phyloP scores from a whole-genome alignment of 2,329 filamentous ascomycete species.

The Clarireedia hainanense region DNA sequence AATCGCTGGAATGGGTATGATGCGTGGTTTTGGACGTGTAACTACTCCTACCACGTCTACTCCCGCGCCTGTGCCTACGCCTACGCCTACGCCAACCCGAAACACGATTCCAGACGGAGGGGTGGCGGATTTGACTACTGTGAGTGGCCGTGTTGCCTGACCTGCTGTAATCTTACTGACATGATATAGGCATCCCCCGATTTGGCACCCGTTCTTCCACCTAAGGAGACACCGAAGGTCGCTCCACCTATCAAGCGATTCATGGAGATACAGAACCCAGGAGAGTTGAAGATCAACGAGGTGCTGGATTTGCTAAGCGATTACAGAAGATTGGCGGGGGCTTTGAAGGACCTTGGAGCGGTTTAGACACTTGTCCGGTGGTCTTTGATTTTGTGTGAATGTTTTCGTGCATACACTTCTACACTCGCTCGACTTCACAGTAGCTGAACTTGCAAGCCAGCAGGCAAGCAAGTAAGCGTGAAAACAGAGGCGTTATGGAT shows the following conservation, averaged over 20 bases:
- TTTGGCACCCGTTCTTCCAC: constrained; percentile 45
- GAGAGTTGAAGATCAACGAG: constrained; percentile 65
- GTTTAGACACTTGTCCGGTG: constrained; percentile 31
- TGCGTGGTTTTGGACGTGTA: constrained; percentile 64
- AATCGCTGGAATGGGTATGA: constrained; percentile 64
- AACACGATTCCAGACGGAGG: constrained; percentile 38
- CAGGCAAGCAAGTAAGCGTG: too few species aligned
- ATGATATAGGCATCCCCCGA: constrained; percentile 51
- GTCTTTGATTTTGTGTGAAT: background rate
- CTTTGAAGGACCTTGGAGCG: constrained; percentile 54
- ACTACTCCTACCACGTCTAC: constrained; percentile 34
- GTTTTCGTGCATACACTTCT: background rate
- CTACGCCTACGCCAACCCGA: constrained; percentile 21
- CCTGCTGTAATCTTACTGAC: background rate
- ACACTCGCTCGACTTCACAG: background rate
- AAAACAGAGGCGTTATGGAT: background rate
- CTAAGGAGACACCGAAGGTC: constrained; percentile 47
- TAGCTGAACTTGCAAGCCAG: too few species aligned
- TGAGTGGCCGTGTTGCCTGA: constrained; percentile 30
- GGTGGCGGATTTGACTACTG: constrained; percentile 44
- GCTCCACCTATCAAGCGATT: constrained; percentile 65
- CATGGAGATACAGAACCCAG: constrained; percentile 61
- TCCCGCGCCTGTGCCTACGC: constrained; percentile 26
- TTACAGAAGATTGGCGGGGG: constrained; percentile 63
- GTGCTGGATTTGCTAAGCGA: constrained; percentile 64